phyloP scores from a whole-genome alignment of 2,329 filamentous ascomycete species.

The Botryosphaeria dothidea region DNA sequence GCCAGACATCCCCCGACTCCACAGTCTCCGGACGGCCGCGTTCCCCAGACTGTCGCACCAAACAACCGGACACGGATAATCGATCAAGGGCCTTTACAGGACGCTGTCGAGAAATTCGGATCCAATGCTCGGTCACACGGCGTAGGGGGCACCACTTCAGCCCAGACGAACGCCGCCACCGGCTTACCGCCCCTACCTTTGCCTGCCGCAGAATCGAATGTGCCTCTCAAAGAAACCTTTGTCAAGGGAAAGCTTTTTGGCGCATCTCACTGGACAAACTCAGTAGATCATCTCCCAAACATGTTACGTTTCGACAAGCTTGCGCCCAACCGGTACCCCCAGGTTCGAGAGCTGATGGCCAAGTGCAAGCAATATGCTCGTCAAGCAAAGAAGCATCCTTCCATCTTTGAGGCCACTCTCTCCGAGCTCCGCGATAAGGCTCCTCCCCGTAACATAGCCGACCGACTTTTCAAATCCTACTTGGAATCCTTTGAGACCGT shows the following conservation, averaged over 20 bases:
- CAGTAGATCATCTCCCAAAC: conserved; percentile 35
- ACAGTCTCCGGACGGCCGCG: background rate
- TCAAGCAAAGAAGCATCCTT: conserved; percentile 24
- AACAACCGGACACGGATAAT: background rate
- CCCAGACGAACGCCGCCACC: too few relatives aligned
- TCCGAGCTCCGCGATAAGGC: conserved; percentile 18
- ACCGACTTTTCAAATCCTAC: conserved; percentile 27
- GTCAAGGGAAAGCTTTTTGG: conserved; percentile 48
- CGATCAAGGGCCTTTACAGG: background rate
- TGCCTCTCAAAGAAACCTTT: background rate
- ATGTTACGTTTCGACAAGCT: conserved; percentile 18
- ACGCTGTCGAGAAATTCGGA: background rate
- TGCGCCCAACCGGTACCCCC: background rate
- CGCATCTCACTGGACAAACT: conserved; percentile 59
- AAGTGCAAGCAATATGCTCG: conserved; percentile 21
- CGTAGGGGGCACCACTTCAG: background rate
- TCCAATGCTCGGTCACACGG: background rate
- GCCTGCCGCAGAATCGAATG: background rate
- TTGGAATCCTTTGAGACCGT: conserved; percentile 29
- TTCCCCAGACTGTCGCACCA: background rate
- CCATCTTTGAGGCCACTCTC: conserved; percentile 23
- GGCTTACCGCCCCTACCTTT: background rate
- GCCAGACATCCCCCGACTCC: background rate
- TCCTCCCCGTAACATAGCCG: conserved; percentile 17
- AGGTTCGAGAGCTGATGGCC: background rate